Evolutionary conservation across 1,284 basidiomycete species (phyloP), one percentile per base, ranked within the genome.

Genomic region (Trichosporon asahii): DNA sequence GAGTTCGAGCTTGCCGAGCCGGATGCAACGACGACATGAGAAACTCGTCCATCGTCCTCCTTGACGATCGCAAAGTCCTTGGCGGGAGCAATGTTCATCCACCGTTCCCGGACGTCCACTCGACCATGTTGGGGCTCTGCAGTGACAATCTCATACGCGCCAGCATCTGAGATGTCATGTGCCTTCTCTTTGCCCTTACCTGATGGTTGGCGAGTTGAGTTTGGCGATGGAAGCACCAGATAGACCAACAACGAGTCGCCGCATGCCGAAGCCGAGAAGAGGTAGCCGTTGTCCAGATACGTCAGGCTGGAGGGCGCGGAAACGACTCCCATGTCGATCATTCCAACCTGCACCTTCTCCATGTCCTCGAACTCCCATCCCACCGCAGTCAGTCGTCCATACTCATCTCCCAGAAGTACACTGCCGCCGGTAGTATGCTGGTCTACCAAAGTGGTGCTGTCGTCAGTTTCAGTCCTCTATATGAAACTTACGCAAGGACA

Each of bases 11-110:
- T 93, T 21, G 88, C 87, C 0, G 90, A 91, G 1, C 96, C 96
- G 2, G 94, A 96, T 73, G 93, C 94, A 0, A 94, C 92, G 2
- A 98, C 88, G 63, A 98, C 88, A 78, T 95, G 90, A 14, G 88
- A 88, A 90, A 92, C 89, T 9, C 90, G 90, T 69, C 88, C 90
- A 0, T 88, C 87, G 66, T 94, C 92, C 3, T 87, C 85, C 78
- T 94, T 90, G 6, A 91, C 90, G 1, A 92, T 82, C 15, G 88
- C 87, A 33, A 94, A 92, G 80, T 98, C 96, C 72, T 91, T 83
- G 49, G 98, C 91, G 0, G 96, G 96, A 0, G 92, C 94, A 65
- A 98, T 86, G 76, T 95, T 95, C 76, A 88, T 88, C 83, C 88
- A 92, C 6, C 84, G 86, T 65, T 91, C 88, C 23, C 91, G 75